Base-by-base conservation (phyloP, 1,139 yeast genomes). In the Kurtzmaniella quercitrusa region DNA sequence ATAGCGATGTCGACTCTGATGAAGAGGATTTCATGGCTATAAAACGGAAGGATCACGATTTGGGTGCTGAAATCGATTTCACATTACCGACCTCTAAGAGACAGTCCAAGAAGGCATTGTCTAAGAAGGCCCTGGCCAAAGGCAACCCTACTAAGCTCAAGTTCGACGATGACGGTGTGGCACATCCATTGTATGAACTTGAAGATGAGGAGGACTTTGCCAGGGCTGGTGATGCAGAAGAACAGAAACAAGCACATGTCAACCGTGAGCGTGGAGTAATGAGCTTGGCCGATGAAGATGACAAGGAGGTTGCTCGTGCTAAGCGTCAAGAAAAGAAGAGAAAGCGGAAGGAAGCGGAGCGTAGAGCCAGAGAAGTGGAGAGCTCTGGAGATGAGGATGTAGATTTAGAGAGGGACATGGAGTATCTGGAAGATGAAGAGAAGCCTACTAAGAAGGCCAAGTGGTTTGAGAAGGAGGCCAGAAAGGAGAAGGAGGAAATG, bases 91-190 rank as follows among this genome's bases (percentile, higher is more conserved):
- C 82, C 0, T 91, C 98, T 2, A 93, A 87, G 59, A 77, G 98
- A 56, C 85, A 85, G n/a, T 82, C 81, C 40, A 93, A 89, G 72
- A 83, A 80, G 51, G 97, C 98, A 0, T 73, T 90, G 41, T 87
- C 96, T 9, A 90, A 85, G 68, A 93, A 91, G 61, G 81, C 82
- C 12, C 77, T 87, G n/a, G 65, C 75, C 18, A 78, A 77, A 48
- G 86, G 90, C 8, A 79, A 80, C 48, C 84, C 96, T 15, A 79
- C 88, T 27, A 93, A 89, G 62, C 65, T 93, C 54, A 75, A 79
- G 45, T 93, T 93, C 60, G 99, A 93, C 59, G 98, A 93, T 51
- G 97, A 93, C 2, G 99, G 99, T 37, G 73, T 74, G 8, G 83
- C 98, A 0, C 98, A 91, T 64, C 87, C 95, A 12, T 72, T 91